phyloP scores from a whole-genome alignment of 2,329 filamentous ascomycete species.

The Fusarium sp. region DNA sequence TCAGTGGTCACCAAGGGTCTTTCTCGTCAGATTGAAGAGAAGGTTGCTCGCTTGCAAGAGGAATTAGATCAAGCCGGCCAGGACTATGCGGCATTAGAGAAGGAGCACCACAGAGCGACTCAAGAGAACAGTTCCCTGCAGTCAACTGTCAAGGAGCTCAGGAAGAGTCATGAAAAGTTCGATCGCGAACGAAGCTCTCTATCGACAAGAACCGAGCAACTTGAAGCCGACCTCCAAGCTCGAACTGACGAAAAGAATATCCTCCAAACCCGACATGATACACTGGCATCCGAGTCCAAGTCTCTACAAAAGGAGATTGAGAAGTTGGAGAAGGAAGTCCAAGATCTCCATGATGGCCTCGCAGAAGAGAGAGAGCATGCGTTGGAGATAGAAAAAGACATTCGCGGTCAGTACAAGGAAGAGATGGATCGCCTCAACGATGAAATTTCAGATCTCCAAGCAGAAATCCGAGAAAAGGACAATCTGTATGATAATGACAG shows the following conservation, averaged over 20 bases:
- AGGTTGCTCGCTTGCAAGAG: slow-evolving; percentile 73
- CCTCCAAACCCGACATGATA: slow-evolving; percentile 76
- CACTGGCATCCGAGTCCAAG: slow-evolving; percentile 74
- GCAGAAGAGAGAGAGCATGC: slow-evolving; percentile 69
- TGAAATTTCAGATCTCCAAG: slow-evolving; percentile 73
- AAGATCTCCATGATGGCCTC: slow-evolving; percentile 63
- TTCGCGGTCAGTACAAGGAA: slow-evolving; percentile 60
- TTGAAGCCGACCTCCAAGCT: slow-evolving; percentile 70
- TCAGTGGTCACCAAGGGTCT: slow-evolving; percentile 81
- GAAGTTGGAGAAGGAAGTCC: slow-evolving; percentile 61
- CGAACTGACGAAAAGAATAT: slow-evolving; percentile 76
- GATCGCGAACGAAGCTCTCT: slow-evolving; percentile 54
- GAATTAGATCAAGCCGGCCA: slow-evolving; percentile 70
- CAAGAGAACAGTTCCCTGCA: slow-evolving; percentile 62
- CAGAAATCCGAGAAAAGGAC: slow-evolving; percentile 76
- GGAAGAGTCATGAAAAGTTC: slow-evolving; percentile 51
- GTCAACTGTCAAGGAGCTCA: slow-evolving; percentile 59
- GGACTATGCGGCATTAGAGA: slow-evolving; percentile 65
- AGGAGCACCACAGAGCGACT: slow-evolving; percentile 62
- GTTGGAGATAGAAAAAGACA: slow-evolving; percentile 70
- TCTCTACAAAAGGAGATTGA: slow-evolving; percentile 75
- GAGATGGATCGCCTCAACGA: slow-evolving; percentile 66
- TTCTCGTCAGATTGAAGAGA: slow-evolving; percentile 81
- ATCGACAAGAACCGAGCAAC: slow-evolving; percentile 65
- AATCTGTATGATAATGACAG: slow-evolving; percentile 77